Percentiles rank a stretch among this genome's conserved stretches.
Evolutionary conservation across 306 rosid genomes (phyloP).

Genomic region (Pterocarpus macrocarpus): DNA sequence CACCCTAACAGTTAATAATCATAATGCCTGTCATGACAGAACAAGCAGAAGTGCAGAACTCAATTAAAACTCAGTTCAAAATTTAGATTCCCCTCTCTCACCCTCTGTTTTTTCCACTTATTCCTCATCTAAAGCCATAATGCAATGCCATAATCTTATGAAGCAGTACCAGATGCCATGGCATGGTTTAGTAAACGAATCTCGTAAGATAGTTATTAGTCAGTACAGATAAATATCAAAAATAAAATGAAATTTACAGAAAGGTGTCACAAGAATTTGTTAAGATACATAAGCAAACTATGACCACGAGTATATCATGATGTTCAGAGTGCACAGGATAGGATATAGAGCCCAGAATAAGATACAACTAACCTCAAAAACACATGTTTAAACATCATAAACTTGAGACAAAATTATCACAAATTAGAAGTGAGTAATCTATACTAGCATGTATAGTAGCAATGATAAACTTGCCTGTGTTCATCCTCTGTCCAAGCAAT

Average conservation of each 20-base stretch:
- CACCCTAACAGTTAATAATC: neutral
- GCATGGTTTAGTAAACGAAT: neutral
- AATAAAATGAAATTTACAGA: neutral
- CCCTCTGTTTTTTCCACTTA: conserved; percentile 17
- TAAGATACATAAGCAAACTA: conserved; percentile 21
- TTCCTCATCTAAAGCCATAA: neutral
- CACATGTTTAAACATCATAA: conserved; percentile 17
- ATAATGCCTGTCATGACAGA: conserved; percentile 4
- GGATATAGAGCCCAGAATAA: conserved; percentile 34
- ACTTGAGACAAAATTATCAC: conserved; percentile 16
- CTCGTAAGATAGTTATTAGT: conserved; percentile 11
- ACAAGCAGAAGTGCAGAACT: neutral
- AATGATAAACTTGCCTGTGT: conserved; percentile 74
- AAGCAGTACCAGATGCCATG: conserved; percentile 24
- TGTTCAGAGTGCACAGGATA: conserved; percentile 40
- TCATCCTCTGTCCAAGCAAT: conserved; percentile 99
- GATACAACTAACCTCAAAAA: conserved; percentile 34
- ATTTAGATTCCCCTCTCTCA: neutral
- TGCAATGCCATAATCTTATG: conserved; percentile 27
- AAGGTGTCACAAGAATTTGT: conserved; percentile 13
- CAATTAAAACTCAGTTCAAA: neutral
- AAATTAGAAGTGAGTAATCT: conserved; percentile 30
- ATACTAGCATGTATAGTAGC: conserved; percentile 13
- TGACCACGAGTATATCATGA: conserved; percentile 31
- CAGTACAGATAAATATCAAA: conserved; percentile 3